These are phyloP conservation scores for Artemisia princeps DNA, from an alignment of 140 eudicot genomes.

Conservation along the genomic window DNA sequence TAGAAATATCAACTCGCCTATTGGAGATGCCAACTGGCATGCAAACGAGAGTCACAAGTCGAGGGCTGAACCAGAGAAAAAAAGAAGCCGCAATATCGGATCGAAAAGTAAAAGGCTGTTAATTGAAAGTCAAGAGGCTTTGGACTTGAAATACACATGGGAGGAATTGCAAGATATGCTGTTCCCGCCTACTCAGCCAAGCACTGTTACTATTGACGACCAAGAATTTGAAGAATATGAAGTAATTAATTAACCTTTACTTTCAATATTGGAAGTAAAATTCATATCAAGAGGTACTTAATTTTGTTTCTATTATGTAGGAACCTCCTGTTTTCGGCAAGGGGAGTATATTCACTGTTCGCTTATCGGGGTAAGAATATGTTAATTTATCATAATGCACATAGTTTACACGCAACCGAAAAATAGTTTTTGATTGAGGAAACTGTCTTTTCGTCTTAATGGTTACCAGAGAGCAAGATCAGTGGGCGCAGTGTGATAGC, in stretches of 20 bases:
- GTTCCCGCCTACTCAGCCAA: conserved; percentile 57
- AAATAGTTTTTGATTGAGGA: background rate
- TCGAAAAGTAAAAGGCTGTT: conserved; percentile 69
- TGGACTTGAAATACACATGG: conserved; percentile 82
- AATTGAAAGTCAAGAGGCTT: conserved; percentile 69
- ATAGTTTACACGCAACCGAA: background rate
- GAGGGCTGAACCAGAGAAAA: conserved; percentile 60
- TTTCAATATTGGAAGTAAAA: background rate
- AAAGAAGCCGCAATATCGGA: conserved; percentile 71
- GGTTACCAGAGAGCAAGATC: conserved; percentile 46
- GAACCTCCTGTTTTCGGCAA: conserved; percentile 94
- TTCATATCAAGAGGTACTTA: background rate
- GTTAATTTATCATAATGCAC: conserved; percentile 1
- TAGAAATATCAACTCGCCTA: conserved; percentile 35
- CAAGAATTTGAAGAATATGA: conserved; percentile 84
- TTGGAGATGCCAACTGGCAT: conserved; percentile 42
- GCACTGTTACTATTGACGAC: conserved; percentile 57
- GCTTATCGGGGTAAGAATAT: conserved; percentile 65
- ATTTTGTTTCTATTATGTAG: conserved; percentile 29
- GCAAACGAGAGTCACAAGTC: conserved; percentile 32
- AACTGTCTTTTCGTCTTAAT: too few relatives aligned
- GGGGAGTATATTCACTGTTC: conserved; percentile 72
- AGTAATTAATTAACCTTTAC: conserved; percentile 47
- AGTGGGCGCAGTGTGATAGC: conserved; percentile 82
- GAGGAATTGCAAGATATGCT: conserved; percentile 89